Evolutionary conservation across 2,329 filamentous ascomycete genomes (phyloP).

Genomic region (Ophiostoma tasmaniense): DNA sequence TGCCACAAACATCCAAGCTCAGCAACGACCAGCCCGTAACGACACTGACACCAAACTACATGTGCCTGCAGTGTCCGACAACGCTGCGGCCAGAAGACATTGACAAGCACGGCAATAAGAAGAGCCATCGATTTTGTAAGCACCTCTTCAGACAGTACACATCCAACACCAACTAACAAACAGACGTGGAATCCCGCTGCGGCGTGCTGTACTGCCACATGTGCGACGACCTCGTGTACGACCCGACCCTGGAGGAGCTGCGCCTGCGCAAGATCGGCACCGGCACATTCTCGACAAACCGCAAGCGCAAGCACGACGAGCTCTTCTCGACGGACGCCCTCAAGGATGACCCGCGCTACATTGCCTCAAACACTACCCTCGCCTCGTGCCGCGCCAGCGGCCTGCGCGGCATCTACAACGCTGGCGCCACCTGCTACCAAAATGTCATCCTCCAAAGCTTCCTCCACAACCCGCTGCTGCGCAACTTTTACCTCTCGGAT

Average conservation of each 20-base stretch:
- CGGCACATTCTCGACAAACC: conserved; percentile 55
- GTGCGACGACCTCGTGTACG: conserved; percentile 76
- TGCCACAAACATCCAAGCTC: conserved; percentile 56
- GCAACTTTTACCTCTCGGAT: conserved; percentile 86
- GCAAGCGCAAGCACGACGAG: conserved; percentile 70
- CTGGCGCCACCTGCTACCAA: conserved; percentile 98
- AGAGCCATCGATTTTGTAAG: conserved; percentile 66
- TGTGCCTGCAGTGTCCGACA: conserved; percentile 64
- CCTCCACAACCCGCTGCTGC: conserved; percentile 84
- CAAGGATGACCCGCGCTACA: conserved; percentile 67
- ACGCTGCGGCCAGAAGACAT: conserved; percentile 60
- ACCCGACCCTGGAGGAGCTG: conserved; percentile 69
- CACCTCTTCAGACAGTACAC: conserved; percentile 7
- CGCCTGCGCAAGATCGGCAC: conserved; percentile 61
- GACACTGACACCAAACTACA: conserved; percentile 58
- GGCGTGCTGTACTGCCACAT: conserved; percentile 72
- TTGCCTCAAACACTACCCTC: conserved; percentile 67
- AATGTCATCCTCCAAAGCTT: conserved; percentile 91
- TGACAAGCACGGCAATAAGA: conserved; percentile 58
- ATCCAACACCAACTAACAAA: background rate
- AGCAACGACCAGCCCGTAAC: conserved; percentile 49
- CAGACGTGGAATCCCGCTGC: conserved; percentile 69
- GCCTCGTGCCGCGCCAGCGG: conserved; percentile 64
- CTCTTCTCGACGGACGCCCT: conserved; percentile 49
- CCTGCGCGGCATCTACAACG: conserved; percentile 88